Conservation (phyloP, 2,329 filamentous ascomycete species). For the Aureobasidium sp. region DNA sequence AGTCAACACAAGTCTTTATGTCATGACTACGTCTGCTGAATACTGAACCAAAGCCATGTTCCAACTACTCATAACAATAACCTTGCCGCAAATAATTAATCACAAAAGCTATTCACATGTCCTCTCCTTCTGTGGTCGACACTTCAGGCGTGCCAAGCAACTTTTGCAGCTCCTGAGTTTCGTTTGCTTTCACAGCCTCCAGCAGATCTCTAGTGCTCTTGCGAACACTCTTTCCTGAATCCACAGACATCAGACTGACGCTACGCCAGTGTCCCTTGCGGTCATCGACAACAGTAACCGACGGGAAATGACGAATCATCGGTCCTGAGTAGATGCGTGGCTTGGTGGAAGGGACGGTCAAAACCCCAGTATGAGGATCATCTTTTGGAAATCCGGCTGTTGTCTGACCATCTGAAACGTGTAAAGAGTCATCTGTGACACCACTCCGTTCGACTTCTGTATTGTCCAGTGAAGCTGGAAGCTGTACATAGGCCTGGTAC, state of each 20-base stretch:
- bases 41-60: too few relatives aligned
- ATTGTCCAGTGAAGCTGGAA: slow-evolving; percentile 9
- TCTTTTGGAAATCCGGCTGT: not conserved
- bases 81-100: not conserved
- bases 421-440: not conserved
- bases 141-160: slow-evolving; percentile 10
- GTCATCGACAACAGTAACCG: slow-evolving; percentile 29
- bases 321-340: not conserved
- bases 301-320: slow-evolving; percentile 24
- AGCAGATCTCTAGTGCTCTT: slow-evolving; percentile 19
- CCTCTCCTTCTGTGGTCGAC: not conserved
- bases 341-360: not conserved
- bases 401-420: not conserved
- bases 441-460: not conserved
- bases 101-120: not conserved
- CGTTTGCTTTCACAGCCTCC: slow-evolving; percentile 14
- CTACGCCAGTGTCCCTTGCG: slow-evolving; percentile 26
- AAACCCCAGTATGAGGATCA: not conserved
- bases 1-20: too few relatives aligned
- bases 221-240: slow-evolving; percentile 16
- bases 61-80: too few relatives aligned
- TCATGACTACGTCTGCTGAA: too few relatives aligned
- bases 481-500: slow-evolving; percentile 14
- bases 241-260: slow-evolving; percentile 25
- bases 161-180: slow-evolving; percentile 15